A percentile compares a stretch with the other conserved stretches of the same genome.
Evolutionary conservation across 2,329 filamentous ascomycete species (phyloP).

Genomic region (Byssothecium circinans): DNA sequence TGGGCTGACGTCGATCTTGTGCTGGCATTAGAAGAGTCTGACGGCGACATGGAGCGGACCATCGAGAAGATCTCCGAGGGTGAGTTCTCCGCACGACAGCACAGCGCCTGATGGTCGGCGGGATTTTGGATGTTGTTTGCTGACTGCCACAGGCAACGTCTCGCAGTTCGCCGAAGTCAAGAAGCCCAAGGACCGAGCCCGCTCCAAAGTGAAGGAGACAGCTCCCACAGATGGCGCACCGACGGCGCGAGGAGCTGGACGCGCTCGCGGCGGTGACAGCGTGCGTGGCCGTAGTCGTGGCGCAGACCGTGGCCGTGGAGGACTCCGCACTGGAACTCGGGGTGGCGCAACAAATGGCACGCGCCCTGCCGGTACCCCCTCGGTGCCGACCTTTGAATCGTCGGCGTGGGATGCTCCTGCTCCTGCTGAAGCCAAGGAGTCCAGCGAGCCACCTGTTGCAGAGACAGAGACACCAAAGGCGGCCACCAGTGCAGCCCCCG

Average conservation of each 20-base stretch:
- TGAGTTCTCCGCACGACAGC: constrained; percentile 44
- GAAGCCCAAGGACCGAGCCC: constrained; percentile 71
- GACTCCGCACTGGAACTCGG: constrained; percentile 62
- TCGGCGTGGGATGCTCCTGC: constrained; percentile 60
- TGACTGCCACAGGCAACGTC: constrained; percentile 63
- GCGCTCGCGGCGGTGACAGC: constrained; percentile 37
- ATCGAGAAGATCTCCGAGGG: constrained; percentile 80
- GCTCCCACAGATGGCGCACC: constrained; percentile 54
- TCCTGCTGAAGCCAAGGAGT: constrained; percentile 29
- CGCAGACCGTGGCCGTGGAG: constrained; percentile 58
- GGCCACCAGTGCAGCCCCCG: constrained; percentile 33
- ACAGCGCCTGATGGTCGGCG: no score
- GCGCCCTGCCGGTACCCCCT: constrained; percentile 55
- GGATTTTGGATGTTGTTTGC: no score
- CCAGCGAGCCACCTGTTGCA: constrained; percentile 23
- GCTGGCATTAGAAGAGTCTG: constrained; percentile 86
- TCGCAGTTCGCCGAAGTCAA: constrained; percentile 84
- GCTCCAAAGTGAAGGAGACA: constrained; percentile 71
- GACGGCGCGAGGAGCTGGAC: constrained; percentile 23
- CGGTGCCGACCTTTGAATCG: constrained; percentile 72
- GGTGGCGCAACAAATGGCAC: constrained; percentile 67
- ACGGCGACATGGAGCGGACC: constrained; percentile 71
- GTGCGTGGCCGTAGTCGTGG: constrained; percentile 60
- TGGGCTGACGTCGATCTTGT: constrained; percentile 96
- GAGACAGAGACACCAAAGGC: constrained; percentile 41